Evolutionary conservation across 768 basidiomycete genomes (phyloP).

Genomic region (Coprinopsis marcescibilis): DNA sequence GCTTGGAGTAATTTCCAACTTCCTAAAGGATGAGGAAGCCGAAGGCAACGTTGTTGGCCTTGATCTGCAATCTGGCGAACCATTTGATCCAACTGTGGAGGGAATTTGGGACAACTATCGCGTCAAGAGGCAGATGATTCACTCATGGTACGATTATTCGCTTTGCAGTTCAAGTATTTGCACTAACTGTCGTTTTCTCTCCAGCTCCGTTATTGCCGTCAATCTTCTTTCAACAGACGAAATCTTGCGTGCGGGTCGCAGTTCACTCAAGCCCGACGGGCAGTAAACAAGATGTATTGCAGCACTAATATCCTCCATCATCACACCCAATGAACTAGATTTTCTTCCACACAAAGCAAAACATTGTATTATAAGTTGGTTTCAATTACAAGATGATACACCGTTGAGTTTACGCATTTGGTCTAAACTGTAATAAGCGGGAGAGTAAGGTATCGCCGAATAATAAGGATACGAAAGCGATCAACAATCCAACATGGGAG

Average conservation of each 20-base stretch:
- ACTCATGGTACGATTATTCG: slow-evolving; percentile 69
- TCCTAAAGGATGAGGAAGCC: slow-evolving; percentile 77
- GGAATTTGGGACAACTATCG: slow-evolving; percentile 99
- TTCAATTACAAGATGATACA: neutral
- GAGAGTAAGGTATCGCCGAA: slow-evolving; percentile 1
- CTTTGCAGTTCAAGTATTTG: slow-evolving; percentile 14
- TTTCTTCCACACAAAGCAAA: slow-evolving; percentile 1
- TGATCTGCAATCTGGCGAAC: slow-evolving; percentile 90
- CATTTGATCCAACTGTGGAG: slow-evolving; percentile 91
- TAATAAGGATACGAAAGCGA: neutral
- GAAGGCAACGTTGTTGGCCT: slow-evolving; percentile 92
- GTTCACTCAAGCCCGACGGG: slow-evolving; percentile 80
- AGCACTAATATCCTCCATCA: slow-evolving; percentile 20
- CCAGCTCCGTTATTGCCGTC: slow-evolving; percentile 87
- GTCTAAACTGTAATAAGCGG: slow-evolving; percentile 2
- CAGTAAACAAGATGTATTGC: slow-evolving; percentile 30
- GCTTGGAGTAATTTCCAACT: neutral
- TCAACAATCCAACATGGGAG: neutral
- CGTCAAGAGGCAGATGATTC: slow-evolving; percentile 98
- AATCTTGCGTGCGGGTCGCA: slow-evolving; percentile 85
- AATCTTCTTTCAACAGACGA: slow-evolving; percentile 96
- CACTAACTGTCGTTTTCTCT: slow-evolving; percentile 12
- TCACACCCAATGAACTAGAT: neutral
- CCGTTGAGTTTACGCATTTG: slow-evolving; percentile 5
- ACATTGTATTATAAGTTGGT: neutral